Evolutionary conservation across 176 grass and related monocot species (phyloP).

Genomic region (Oryza glumipatula): DNA sequence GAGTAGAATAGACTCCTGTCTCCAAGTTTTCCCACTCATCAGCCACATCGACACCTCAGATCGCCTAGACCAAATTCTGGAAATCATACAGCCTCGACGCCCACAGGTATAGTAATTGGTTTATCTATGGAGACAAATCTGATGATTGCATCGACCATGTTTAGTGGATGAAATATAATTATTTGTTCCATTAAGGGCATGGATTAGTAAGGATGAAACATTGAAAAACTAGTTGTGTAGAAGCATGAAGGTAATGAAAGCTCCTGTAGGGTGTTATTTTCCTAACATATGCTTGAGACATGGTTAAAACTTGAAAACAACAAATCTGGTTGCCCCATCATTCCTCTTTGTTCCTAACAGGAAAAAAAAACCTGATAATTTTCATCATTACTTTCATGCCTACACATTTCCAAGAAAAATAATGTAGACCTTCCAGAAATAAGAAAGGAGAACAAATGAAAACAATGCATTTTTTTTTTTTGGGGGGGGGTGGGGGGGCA

Average conservation of each 20-base stretch:
- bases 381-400: neutral
- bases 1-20: slow-evolving; percentile 54
- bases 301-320: neutral
- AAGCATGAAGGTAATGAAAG: neutral
- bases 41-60: slow-evolving; percentile 57
- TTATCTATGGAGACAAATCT: neutral
- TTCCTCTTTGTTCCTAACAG: neutral
- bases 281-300: neutral
- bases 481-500: neutral
- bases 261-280: neutral
- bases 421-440: neutral
- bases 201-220: neutral
- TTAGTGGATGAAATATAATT: neutral
- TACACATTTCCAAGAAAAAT: neutral
- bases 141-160: neutral
- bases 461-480: neutral
- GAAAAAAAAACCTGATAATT: no score
- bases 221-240: no score
- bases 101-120: slow-evolving; percentile 16
- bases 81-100: slow-evolving; percentile 12
- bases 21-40: slow-evolving; percentile 67
- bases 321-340: neutral
- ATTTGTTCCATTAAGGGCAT: neutral
- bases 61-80: slow-evolving; percentile 33
- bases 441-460: neutral